Conservation (phyloP, 192 early-diverging fungal species). For the Coemansia sp. region DNA sequence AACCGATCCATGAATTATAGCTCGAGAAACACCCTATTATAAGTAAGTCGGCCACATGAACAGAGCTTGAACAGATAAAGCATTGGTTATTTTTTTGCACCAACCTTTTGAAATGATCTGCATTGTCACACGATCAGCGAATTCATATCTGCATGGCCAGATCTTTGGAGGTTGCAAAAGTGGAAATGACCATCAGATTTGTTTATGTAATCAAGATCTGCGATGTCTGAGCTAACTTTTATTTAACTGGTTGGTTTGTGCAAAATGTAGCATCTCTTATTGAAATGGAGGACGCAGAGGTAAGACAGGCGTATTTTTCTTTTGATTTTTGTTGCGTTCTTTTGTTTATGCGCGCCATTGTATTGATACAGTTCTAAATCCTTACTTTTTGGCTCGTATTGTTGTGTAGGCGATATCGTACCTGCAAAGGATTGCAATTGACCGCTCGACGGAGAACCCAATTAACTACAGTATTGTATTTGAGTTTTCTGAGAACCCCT, state of each 20-base stretch:
- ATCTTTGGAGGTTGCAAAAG: too few species aligned
- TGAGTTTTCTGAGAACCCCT: conserved; percentile 58
- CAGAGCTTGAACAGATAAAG: background rate
- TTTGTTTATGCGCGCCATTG: background rate
- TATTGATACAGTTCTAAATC: background rate
- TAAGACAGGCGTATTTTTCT: conserved; percentile 10
- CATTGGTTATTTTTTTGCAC: background rate
- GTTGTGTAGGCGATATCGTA: conserved; percentile 68
- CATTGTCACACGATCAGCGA: too few species aligned
- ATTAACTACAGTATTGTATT: conserved; percentile 61
- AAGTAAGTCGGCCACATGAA: conserved; percentile 25
- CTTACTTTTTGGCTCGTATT: background rate
- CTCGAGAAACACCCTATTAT: conserved; percentile 55
- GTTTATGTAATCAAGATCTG: too few species aligned
- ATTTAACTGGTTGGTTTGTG: conserved; percentile 9
- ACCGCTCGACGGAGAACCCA: conserved; percentile 46
- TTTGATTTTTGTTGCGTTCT: background rate
- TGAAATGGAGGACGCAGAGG: conserved; percentile 52
- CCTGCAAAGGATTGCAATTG: conserved; percentile 75
- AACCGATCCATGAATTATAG: conserved; percentile 11
- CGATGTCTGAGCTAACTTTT: too few species aligned
- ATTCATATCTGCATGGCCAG: conserved; percentile 1
- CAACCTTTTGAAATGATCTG: background rate
- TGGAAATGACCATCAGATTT: conserved; percentile 20
- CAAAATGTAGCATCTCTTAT: conserved; percentile 49